These are phyloP conservation scores for Kwoniella sp. DNA, from an alignment of 768 basidiomycete species.

Conservation along the genomic window DNA sequence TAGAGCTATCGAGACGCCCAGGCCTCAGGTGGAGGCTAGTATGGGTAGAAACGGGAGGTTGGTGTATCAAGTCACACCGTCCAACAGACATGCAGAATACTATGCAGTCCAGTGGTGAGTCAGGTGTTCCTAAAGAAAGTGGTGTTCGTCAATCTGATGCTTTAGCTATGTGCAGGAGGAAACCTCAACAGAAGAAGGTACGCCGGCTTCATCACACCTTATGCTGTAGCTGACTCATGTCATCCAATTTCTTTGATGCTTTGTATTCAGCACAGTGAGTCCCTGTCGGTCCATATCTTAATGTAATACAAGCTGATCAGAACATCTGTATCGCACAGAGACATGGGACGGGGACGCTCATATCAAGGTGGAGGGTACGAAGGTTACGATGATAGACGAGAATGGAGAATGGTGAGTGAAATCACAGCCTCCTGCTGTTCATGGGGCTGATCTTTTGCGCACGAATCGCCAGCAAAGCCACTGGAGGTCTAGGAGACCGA, in stretches of 20 bases:
- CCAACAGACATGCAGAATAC: constrained; percentile 20
- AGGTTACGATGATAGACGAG: constrained; percentile 46
- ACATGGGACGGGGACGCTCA: constrained; percentile 56
- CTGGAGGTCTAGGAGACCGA: constrained; percentile 15
- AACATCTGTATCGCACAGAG: constrained; percentile 28
- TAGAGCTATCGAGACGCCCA: constrained; percentile 11
- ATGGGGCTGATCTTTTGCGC: not conserved
- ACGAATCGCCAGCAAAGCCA: constrained; percentile 27
- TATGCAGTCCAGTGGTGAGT: constrained; percentile 45
- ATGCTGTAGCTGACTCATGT: not conserved
- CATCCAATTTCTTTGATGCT: too few species aligned
- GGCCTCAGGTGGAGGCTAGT: constrained; percentile 18
- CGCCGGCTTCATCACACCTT: not conserved
- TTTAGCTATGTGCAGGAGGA: constrained; percentile 29
- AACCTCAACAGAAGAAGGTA: constrained; percentile 50
- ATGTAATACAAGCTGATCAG: not conserved
- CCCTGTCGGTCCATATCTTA: not conserved
- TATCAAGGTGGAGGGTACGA: constrained; percentile 42
- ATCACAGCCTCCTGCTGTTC: too few species aligned
- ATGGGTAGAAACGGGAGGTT: constrained; percentile 30
- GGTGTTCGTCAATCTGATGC: not conserved
- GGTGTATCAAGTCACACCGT: constrained; percentile 23
- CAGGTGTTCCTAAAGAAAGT: too few species aligned
- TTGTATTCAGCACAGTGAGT: constrained; percentile 39
- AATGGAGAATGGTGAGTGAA: constrained; percentile 46